These are phyloP conservation scores for Trypanosoma scelopori DNA, from an alignment of 208 protist genomes.

Conservation along the genomic window DNA sequence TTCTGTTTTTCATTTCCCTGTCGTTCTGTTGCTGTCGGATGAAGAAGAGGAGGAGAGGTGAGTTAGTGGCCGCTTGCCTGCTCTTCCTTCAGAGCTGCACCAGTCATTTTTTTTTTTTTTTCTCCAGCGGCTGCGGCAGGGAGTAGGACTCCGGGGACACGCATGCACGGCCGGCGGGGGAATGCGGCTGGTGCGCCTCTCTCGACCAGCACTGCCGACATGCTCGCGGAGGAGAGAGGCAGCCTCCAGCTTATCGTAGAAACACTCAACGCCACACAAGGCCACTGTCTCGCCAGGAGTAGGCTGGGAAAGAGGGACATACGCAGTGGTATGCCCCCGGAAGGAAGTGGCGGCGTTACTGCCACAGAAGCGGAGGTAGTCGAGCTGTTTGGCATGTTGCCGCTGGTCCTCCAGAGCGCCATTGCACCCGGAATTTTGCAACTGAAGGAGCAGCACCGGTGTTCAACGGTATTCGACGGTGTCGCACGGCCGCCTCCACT, in stretches of 20 bases:
- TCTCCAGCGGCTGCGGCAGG: background rate
- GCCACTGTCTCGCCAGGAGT: background rate
- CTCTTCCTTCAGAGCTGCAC: too few relatives aligned
- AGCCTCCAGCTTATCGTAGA: conserved; percentile 16
- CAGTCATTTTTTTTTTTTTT: too few relatives aligned
- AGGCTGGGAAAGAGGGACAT: background rate
- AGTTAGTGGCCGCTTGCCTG: too few relatives aligned
- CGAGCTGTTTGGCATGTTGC: conserved; percentile 21
- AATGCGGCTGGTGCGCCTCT: background rate
- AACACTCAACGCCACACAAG: conserved; percentile 3
- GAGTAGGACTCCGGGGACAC: background rate
- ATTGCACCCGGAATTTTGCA: background rate
- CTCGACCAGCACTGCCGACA: background rate
- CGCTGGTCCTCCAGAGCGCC: conserved; percentile 1
- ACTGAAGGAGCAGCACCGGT: conserved; percentile 10
- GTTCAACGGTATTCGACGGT: background rate
- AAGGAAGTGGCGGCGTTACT: background rate
- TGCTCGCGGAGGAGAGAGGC: conserved; percentile 12
- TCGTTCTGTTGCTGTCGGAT: too few relatives aligned
- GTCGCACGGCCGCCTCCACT: conserved; percentile 13
- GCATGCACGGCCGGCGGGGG: background rate
- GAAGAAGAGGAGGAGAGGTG: too few relatives aligned
- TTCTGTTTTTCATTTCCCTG: too few relatives aligned
- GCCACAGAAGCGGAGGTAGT: conserved; percentile 17
- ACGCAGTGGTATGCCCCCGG: background rate